phyloP scores from a whole-genome alignment of 306 rosid species.

The Inga oerstediana region DNA sequence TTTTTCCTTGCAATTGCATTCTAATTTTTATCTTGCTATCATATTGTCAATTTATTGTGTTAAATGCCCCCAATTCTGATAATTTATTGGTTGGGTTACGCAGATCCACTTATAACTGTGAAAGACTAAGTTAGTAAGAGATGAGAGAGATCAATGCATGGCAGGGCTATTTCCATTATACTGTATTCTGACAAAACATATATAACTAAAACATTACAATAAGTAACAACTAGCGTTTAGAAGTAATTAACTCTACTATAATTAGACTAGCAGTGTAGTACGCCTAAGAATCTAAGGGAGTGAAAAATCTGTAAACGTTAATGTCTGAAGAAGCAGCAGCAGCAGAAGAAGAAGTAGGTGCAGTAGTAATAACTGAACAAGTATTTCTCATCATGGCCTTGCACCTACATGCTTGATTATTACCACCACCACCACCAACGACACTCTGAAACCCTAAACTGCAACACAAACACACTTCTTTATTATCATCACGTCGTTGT shows the following conservation, averaged over 20 bases:
- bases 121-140: constrained; percentile 36
- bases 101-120: constrained; percentile 89
- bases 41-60: constrained; percentile 16
- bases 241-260: background rate
- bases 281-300: constrained; percentile 44
- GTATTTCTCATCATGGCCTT: constrained; percentile 31
- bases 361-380: background rate
- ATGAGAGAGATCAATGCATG: background rate
- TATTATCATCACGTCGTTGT: background rate
- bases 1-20: background rate
- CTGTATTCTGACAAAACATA: background rate
- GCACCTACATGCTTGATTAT: constrained; percentile 47
- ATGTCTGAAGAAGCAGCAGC: background rate
- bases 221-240: background rate
- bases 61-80: constrained; percentile 30
- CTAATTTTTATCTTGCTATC: constrained; percentile 8
- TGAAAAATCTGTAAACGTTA: constrained; percentile 44
- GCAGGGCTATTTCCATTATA: background rate
- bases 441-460: constrained; percentile 50
- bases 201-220: background rate
- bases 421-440: background rate
- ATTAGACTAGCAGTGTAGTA: background rate
- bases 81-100: constrained; percentile 45
- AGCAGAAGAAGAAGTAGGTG: background rate
- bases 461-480: constrained; percentile 50